Conservation (phyloP, 2,329 filamentous ascomycete species). For the Aspergillus thermomutatus region DNA sequence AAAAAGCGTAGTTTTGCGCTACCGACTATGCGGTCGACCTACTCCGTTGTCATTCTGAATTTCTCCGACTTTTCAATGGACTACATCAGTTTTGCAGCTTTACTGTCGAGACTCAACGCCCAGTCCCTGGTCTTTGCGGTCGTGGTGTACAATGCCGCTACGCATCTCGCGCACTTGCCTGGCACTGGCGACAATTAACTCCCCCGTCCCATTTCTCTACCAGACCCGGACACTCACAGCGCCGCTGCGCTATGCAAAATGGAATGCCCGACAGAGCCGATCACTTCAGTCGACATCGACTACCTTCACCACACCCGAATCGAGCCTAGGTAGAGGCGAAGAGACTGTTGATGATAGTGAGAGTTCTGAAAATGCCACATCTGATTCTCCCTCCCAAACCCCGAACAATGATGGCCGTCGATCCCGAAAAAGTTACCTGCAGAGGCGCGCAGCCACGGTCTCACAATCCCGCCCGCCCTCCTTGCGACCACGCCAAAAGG, state of each 20-base stretch:
- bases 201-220: conserved; percentile 66
- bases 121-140: background rate
- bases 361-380: background rate
- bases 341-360: background rate
- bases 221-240: conserved; percentile 61
- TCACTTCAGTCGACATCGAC: conserved; percentile 9
- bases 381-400: background rate
- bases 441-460: conserved; percentile 14
- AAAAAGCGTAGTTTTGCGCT: background rate
- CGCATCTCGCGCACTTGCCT: conserved; percentile 31
- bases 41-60: background rate
- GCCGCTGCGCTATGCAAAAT: conserved; percentile 8
- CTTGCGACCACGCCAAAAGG: background rate
- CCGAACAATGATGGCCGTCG: background rate
- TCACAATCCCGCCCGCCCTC: background rate
- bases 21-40: background rate
- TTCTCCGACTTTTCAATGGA: background rate
- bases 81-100: background rate
- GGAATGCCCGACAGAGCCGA: conserved; percentile 12
- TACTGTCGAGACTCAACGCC: background rate
- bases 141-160: conserved; percentile 21
- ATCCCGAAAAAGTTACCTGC: background rate
- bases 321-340: background rate
- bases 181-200: conserved; percentile 19
- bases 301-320: background rate